Conservation (phyloP, 148 eudicot genomes). For the Fagopyrum esculentum region DNA sequence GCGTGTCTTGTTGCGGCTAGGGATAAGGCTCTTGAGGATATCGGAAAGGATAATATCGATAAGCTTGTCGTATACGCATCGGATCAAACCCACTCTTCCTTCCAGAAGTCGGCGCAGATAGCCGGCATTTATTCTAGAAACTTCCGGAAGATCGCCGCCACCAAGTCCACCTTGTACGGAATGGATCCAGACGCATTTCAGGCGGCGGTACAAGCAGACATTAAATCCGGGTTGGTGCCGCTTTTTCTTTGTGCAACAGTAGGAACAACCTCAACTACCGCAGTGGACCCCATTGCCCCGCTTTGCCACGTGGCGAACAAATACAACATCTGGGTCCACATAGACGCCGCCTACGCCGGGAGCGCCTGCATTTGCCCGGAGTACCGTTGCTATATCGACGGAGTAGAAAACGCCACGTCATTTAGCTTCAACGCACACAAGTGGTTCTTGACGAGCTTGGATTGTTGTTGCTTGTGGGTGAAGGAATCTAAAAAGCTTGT, state of each 20-base stretch:
- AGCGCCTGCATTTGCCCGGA: slow-evolving; percentile 56
- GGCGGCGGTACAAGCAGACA: slow-evolving; percentile 18
- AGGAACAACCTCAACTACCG: slow-evolving; percentile 36
- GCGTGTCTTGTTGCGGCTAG: no score
- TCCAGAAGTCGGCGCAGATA: slow-evolving; percentile 37
- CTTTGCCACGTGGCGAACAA: slow-evolving; percentile 29
- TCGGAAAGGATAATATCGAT: slow-evolving; percentile 26
- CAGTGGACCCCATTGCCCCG: slow-evolving; percentile 26
- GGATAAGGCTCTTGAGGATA: background rate
- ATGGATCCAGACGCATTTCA: slow-evolving; percentile 19
- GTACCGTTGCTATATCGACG: slow-evolving; percentile 32
- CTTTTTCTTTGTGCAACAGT: slow-evolving; percentile 32
- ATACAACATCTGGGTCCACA: slow-evolving; percentile 36
- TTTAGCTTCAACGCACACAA: slow-evolving; percentile 59
- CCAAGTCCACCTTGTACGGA: slow-evolving; percentile 13
- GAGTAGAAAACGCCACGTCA: slow-evolving; percentile 35
- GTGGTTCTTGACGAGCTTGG: slow-evolving; percentile 48
- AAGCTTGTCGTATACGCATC: slow-evolving; percentile 46
- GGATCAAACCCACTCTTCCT: slow-evolving; percentile 45
- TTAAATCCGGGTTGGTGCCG: slow-evolving; percentile 26
- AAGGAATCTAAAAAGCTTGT: no score
- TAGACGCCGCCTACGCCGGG: slow-evolving; percentile 60
- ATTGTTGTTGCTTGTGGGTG: slow-evolving; percentile 51
- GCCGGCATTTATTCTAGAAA: slow-evolving; percentile 40
- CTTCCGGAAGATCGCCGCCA: slow-evolving; percentile 28